Base-by-base conservation (phyloP, 1,284 basidiomycete species). In the Caloboletus inedulis region DNA sequence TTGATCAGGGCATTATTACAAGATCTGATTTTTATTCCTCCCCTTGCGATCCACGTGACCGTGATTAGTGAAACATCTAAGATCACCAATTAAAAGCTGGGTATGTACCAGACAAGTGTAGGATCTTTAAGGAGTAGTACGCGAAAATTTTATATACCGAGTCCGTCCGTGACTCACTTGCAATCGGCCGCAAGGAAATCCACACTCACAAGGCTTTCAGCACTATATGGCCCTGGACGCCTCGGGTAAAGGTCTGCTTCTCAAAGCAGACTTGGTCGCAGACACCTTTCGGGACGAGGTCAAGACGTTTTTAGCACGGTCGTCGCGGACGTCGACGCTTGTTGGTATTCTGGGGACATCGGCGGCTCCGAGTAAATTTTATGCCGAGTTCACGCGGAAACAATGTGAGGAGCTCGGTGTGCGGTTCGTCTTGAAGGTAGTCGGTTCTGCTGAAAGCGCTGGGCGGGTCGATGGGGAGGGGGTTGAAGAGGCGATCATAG, bases 401-500 rank as follows among this genome's bases (percentile, higher is more conserved):
- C 93, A 95, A 56, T 98, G 95, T 70, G 83, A 91, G 51, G 86
- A 85, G 39, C 80, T 98, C 35, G 94, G 94, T 0, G 86, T 98
- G 55, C 83, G 89, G 49, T 98, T 94, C 69, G 85, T 92, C 52
- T 75, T 94, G 53, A 84, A 82, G 59, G 77, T 74, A 53, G 85
- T 86, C 14, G 93, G 87, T 0, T 79, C 82, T 3, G 86, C 94
- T 62, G 63, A 66, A 62, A 67, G 68, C 18, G 69, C 71, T 12
- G 76, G 73, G 12, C 51, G 50, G 7, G 54, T 49, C 0, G 79
- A 83, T 18, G 80, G 82, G 12, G 84, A 87, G 35, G 91, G 89
- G 12, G 92, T 94, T 12, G 94, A 97, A 69, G 91, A 97, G 69
- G 94, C 91, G 7, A 95, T 98, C 60, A 87, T 98, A 52, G 92